A percentile compares a stretch with the other conserved stretches of the same genome.
Evolutionary conservation across 208 protist genomes (phyloP).

Genomic region (Wallacemonas sp.): DNA sequence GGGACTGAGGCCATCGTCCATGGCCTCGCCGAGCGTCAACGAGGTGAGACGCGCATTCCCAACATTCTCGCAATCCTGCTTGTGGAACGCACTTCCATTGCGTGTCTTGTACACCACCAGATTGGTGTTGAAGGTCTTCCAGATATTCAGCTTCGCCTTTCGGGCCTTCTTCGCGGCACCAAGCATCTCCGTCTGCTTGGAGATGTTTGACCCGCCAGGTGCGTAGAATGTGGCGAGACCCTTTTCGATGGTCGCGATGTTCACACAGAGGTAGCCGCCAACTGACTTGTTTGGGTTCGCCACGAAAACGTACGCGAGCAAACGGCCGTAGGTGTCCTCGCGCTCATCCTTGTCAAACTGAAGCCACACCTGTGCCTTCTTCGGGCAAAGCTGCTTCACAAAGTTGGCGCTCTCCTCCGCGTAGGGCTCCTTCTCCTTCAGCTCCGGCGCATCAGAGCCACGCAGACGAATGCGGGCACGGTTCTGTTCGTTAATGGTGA

Average conservation of each 20-base stretch:
- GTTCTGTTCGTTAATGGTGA: conserved; percentile 44
- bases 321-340: conserved; percentile 36
- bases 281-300: conserved; percentile 12
- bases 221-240: conserved; percentile 49
- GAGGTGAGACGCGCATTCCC: conserved; percentile 13
- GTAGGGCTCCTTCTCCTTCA: conserved; percentile 44
- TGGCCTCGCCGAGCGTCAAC: conserved; percentile 20
- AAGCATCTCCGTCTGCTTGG: conserved; percentile 23
- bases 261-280: conserved; percentile 43
- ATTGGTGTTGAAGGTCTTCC: conserved; percentile 33
- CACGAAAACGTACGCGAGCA: conserved; percentile 46
- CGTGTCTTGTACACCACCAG: conserved; percentile 28
- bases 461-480: conserved; percentile 27
- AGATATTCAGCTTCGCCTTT: conserved; percentile 29
- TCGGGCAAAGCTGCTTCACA: conserved; percentile 34
- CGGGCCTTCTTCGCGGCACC: conserved; percentile 23
- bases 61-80: conserved; percentile 18
- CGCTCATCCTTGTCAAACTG: conserved; percentile 9
- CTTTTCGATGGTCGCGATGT: conserved; percentile 42
- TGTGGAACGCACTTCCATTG: conserved; percentile 55
- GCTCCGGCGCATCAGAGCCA: conserved; percentile 53
- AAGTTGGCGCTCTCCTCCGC: conserved; percentile 43
- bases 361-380: conserved; percentile 27
- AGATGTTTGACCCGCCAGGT: conserved; percentile 12
- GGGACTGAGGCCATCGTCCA: conserved; percentile 35